These are phyloP conservation scores for Podospora anserina DNA, from an alignment of 495 filamentous ascomycete genomes.

Conservation along the genomic window DNA sequence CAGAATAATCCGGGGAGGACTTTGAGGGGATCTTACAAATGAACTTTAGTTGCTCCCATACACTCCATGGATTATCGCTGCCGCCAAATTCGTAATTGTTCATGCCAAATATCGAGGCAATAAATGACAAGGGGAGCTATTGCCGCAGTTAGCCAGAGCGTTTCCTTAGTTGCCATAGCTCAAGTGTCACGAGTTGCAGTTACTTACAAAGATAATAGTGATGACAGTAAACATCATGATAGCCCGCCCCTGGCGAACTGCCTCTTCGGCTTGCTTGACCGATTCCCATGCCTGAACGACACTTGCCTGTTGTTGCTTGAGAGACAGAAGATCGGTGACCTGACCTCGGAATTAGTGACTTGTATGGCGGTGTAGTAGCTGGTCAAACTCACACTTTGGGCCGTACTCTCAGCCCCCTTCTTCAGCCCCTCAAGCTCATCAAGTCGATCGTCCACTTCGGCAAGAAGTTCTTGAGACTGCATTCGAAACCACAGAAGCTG, in stretches of 20 bases:
- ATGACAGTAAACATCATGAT: conserved; percentile 6
- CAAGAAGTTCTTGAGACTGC: conserved; percentile 25
- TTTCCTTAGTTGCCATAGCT: no score
- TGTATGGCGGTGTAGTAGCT: not conserved
- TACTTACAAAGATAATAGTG: conserved; percentile 4
- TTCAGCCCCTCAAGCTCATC: conserved; percentile 32
- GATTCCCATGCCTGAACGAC: conserved; percentile 58
- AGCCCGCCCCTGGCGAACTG: conserved; percentile 46
- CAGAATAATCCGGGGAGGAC: not conserved
- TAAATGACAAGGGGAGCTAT: conserved; percentile 32
- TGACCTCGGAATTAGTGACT: conserved; percentile 11
- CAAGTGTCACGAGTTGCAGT: not conserved
- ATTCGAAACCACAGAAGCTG: conserved; percentile 28
- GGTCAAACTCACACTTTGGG: conserved; percentile 25
- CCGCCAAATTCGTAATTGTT: conserved; percentile 30
- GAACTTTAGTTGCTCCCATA: not conserved
- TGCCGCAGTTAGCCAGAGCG: conserved; percentile 4
- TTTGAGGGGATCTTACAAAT: not conserved
- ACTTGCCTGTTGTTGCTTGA: conserved; percentile 64
- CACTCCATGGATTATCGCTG: not conserved
- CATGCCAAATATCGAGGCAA: conserved; percentile 39
- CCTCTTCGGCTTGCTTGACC: conserved; percentile 55
- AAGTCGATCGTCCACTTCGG: conserved; percentile 21
- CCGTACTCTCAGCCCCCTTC: conserved; percentile 26
- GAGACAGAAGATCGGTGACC: conserved; percentile 48